Conservation (phyloP, 768 basidiomycete genomes). For the Tricholoma flavovirens region DNA sequence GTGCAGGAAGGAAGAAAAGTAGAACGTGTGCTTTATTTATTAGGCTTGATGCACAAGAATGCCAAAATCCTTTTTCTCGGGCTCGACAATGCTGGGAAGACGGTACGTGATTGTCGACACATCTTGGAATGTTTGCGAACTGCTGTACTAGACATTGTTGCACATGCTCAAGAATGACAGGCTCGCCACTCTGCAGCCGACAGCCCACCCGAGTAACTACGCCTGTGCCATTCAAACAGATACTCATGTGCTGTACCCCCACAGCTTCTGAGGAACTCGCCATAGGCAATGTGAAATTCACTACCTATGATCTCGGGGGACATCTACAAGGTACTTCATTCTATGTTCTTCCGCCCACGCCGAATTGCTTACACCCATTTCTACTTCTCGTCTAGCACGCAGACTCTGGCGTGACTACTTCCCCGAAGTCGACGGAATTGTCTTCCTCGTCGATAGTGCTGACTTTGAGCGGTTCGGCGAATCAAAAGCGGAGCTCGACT, state of each 20-base stretch:
- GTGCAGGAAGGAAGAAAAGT: not conserved
- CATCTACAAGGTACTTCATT: constrained; percentile 79
- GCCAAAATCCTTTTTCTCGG: constrained; percentile 99
- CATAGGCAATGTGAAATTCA: constrained; percentile 98
- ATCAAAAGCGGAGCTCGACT: constrained; percentile 95
- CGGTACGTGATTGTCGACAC: constrained; percentile 46
- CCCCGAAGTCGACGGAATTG: constrained; percentile 98
- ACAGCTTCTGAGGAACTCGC: constrained; percentile 97
- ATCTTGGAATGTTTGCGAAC: constrained; percentile 2
- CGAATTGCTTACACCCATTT: not conserved
- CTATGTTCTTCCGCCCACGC: not conserved
- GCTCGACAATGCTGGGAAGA: constrained; percentile 98
- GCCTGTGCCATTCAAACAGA: constrained; percentile 5
- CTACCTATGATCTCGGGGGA: constrained; percentile 96
- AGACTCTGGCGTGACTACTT: constrained; percentile 99
- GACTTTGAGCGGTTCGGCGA: constrained; percentile 96
- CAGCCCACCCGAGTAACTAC: constrained; percentile 88
- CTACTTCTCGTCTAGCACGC: constrained; percentile 49
- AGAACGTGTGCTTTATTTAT: not conserved
- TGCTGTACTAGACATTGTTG: constrained; percentile 65
- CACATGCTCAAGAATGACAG: constrained; percentile 99
- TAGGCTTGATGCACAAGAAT: constrained; percentile 95
- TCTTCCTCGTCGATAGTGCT: constrained; percentile 96
- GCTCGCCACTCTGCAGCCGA: constrained; percentile 94
- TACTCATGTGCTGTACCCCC: constrained; percentile 8